Evolutionary conservation across 306 rosid genomes (phyloP), one percentile per base, ranked within the genome.

Genomic region (Pterocarpus macrocarpus): DNA sequence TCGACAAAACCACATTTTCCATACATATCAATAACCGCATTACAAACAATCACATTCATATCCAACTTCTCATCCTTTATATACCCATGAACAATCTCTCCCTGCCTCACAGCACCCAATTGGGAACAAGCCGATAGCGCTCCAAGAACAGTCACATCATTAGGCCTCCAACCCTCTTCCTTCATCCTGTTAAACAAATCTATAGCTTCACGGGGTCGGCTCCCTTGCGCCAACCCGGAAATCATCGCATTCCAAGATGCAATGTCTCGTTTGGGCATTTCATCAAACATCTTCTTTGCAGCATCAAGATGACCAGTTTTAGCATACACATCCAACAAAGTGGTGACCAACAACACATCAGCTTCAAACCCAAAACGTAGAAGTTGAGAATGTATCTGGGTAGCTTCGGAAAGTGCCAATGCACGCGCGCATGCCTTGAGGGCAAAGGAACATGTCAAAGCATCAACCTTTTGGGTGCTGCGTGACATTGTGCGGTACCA

Each of bases 361-460:
- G 85, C 89, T 2, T 66, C 70, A 35, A 92, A 89, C 53, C 97
- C 97, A 44, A 88, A 83, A 22, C 92, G 87, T 38, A 88, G 73
- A 63, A 88, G 30, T 71, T 84, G 97, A 14, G 97, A 88, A 76
- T 95, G 99, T 6, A 95, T 57, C 85, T 90, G 92, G 17, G 74
- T 53, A 11, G 92, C 92, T 87, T 90, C 97, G 3, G 41, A 76
- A 13, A 69, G 69, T 34, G 97, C 97, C 75, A 95, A 78, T 0
- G 93, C 90, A 59, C 97, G 97, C 8, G 95, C 97, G 57, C 99
- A 95, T 0, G 90, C 99, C 85, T 92, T 92, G 43, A 95, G 91
- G 12, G 89, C 82, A 52, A 93, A 93, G 8, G 99, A 95, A 81
- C 97, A 92, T 0, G 97, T 82, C 69, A 95, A 85, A 76, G 97